Evolutionary conservation across 805 yeast species (phyloP), one percentile per base, ranked within the genome.

Genomic region (Clavispora asparagi): DNA sequence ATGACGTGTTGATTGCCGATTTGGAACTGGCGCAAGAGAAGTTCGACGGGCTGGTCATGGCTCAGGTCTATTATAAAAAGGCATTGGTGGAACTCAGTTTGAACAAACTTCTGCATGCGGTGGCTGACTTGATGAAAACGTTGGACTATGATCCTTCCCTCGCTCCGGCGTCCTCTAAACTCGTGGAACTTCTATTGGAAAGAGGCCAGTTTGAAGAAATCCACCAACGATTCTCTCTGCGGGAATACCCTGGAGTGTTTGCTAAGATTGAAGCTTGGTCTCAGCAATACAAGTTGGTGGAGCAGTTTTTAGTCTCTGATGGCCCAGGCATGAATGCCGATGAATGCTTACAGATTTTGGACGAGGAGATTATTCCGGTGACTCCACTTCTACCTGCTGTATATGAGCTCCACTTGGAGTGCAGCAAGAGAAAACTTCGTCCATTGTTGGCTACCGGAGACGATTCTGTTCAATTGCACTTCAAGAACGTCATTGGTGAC

Each of bases 1-100:
- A 54, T 27, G 55, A 54, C 28, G 40, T 26, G 11, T 49, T 54
- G 47, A 40, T 49, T 13, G 13, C 33, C 33, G 55, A 49, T 9
- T 36, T 54, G n/a, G 41, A 43, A 14, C 25, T 12, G 23, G 39
- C 44, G 6, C 19, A 11, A 14, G 42, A 35, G 11, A 17, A 19
- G 12, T 10, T 42, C 14, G 26, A 39, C n/a, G 17, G 35, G 30
- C 4, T 30, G 11, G 39, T 44, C 11, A 35, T 44, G 16, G 57
- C 81, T 0, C 77, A 75, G 50, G 61, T 82, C 1, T 72, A 75
- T 49, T 82, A 77, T 58, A 83, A 80, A 57, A 74, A 76, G 45
- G 90, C 88, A 0, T 59, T 83, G 39, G 76, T 84, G 3, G 83
- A 83, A 44, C 62, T 82, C 44, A 73, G 81, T 12, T 57, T 82